phyloP scores from a whole-genome alignment of 768 basidiomycete species.

The Pulveroboletus sp. region DNA sequence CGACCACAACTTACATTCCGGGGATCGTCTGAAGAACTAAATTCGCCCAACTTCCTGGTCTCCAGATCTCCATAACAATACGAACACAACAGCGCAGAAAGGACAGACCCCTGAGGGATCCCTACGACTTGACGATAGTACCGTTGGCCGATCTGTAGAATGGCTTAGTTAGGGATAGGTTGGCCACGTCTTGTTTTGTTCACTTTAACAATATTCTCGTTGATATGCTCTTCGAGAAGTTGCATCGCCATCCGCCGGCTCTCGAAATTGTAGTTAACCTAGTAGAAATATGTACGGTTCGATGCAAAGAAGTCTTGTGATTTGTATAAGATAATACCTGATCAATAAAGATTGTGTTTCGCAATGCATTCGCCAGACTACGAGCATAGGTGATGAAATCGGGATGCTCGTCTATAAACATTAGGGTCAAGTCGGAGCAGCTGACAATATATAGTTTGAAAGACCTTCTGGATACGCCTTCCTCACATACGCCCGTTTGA shows the following conservation, averaged over 20 bases:
- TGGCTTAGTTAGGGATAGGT: neutral
- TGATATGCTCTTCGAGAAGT: conserved; percentile 85
- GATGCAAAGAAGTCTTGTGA: neutral
- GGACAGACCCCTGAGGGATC: conserved; percentile 95
- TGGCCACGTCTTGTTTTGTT: neutral
- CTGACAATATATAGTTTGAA: neutral
- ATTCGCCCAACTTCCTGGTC: conserved; percentile 35
- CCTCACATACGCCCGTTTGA: conserved; percentile 52
- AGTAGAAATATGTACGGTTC: neutral
- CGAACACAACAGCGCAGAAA: conserved; percentile 90
- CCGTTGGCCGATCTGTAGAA: conserved; percentile 62
- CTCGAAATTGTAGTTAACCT: conserved; percentile 55
- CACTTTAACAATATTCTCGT: conserved; percentile 88
- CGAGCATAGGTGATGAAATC: conserved; percentile 70
- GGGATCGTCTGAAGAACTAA: conserved; percentile 49
- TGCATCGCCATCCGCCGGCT: conserved; percentile 54
- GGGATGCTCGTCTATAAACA: conserved; percentile 59
- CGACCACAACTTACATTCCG: conserved; percentile 50
- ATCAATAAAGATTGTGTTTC: conserved; percentile 82
- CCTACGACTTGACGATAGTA: conserved; percentile 89
- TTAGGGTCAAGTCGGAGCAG: neutral
- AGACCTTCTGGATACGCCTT: conserved; percentile 67
- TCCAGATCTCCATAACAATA: conserved; percentile 96
- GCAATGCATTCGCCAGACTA: conserved; percentile 58
- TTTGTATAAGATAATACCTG: conserved; percentile 41